Evolutionary conservation across 1,284 basidiomycete species (phyloP), one percentile per base, ranked within the genome.

Genomic region (Heliocybe sulcata): DNA sequence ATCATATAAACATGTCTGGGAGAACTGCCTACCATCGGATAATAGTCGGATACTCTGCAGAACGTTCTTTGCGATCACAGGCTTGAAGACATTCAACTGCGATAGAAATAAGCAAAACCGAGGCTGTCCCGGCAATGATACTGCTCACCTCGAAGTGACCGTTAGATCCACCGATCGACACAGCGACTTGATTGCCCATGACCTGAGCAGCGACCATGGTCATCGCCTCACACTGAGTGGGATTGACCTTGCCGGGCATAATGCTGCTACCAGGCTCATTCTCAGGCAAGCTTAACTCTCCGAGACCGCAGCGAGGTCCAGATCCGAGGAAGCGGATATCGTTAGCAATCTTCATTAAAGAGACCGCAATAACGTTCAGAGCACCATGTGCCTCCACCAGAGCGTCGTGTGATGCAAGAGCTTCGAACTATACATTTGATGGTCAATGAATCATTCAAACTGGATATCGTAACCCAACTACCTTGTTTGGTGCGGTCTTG

Each of bases 221-320:
- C 58, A 97, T 73, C 11, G 97, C 97, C 76, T 99, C 97, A 65
- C 97, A 99, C 72, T 99, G 97, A 3, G 97, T 99, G 16, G 97
- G 97, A 77, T 99, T 99, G 57, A 99, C 97, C 76, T 99, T 99
- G 60, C 97, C 97, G 20, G 97, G 97, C 97, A 99, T 99, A 76
- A 99, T 99, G 59, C 94, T 97, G 67, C 93, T 97, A 57, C 97
- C 97, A 47, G 97, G 97, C 74, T 99, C 97, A 72, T 99, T 99
- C 76, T 99, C 97, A 20, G 97, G 97, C 57, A 99, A 75, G 64
- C 81, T 85, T 52, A 99, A 77, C 75, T 99, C 97, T 33, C 97
- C 97, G 50, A 99, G 81, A 59, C 97, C 97, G 67, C 97, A 99
- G 54, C 97, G 90, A 59, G 97, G 97, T 55, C 97, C 97, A 53